Evolutionary conservation across 495 filamentous ascomycete species (phyloP), one percentile per base, ranked within the genome.

Genomic region (Annulohypoxylon nitens): DNA sequence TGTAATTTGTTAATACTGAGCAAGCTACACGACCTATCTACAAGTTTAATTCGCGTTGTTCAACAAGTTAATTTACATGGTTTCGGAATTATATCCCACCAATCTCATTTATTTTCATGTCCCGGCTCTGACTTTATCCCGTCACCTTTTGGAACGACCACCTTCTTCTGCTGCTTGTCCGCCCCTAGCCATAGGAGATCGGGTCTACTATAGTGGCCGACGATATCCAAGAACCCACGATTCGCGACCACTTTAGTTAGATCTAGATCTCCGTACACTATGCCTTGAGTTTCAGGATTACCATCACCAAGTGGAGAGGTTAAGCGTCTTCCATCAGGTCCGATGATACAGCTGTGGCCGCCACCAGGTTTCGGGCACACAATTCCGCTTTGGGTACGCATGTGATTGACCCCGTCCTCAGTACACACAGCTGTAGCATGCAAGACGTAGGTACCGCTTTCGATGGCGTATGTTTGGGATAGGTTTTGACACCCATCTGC

Each of bases 171-270:
- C 55, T 69, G 55, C 26, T 69, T 70, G 65, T 85, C 83, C 1
- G 85, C 84, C 8, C 83, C 83, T 57, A 88, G 50, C 82, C 83
- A 86, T 53, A 90, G 74, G 62, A 89, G 70, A 78, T 89, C 86
- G 4, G 87, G 87, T 16, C 87, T 79, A 55, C 81, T 85, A 47
- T 88, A 88, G 67, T 88, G 86, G 0, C 86, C 87, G 33, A 75
- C 73, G 5, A 70, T 71, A 76, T 89, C 86, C 3, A 83, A 64
- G 68, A 87, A 86, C 0, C 69, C 43, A 57, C 76, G 82, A 9
- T 73, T 75, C 8, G 58, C 68, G 12, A 83, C 34, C 7, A 86
- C 78, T 37, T 75, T 70, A 43, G 81, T 81, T 20, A 85, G 64
- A 43, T 86, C 78, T 20, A 88, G 63, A 47, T 87, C 83, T 0